A percentile compares a stretch with the other conserved stretches of the same genome.
Conservation (phyloP, 2,329 filamentous ascomycete species). For the Cadophora sp. region DNA sequence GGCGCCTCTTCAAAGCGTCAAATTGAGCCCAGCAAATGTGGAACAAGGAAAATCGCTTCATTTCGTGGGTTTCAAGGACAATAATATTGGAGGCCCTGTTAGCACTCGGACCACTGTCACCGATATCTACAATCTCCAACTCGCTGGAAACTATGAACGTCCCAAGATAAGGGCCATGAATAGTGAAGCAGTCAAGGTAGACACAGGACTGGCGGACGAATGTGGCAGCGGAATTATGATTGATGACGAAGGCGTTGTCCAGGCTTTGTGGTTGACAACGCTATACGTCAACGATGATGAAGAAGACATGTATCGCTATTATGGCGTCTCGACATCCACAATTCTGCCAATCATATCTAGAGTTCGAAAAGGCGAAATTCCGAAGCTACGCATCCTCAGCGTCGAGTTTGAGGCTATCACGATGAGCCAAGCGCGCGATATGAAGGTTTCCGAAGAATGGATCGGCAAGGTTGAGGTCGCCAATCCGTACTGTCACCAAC, state of each 20-base stretch:
- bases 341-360: slow-evolving; percentile 87
- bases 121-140: slow-evolving; percentile 95
- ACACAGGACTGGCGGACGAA: slow-evolving; percentile 88
- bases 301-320: slow-evolving; percentile 96
- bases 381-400: slow-evolving; percentile 87
- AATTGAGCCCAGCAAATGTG: slow-evolving; percentile 79
- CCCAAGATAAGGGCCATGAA: slow-evolving; percentile 95
- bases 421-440: slow-evolving; percentile 95
- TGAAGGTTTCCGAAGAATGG: slow-evolving; percentile 97
- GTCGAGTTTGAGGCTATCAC: slow-evolving; percentile 95
- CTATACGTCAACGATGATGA: slow-evolving; percentile 80
- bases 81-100: slow-evolving; percentile 72
- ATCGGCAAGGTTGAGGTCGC: slow-evolving; percentile 87
- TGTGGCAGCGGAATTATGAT: slow-evolving; percentile 95
- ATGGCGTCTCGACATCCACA: slow-evolving; percentile 88
- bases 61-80: slow-evolving; percentile 97
- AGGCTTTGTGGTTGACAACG: slow-evolving; percentile 96
- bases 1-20: slow-evolving; percentile 88
- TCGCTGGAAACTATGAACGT: slow-evolving; percentile 89
- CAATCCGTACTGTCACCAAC: slow-evolving; percentile 90
- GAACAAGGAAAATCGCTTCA: slow-evolving; percentile 94
- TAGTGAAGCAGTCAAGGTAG: slow-evolving; percentile 94
- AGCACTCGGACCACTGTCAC: slow-evolving; percentile 94
- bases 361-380: slow-evolving; percentile 79
- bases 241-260: slow-evolving; percentile 87